A percentile compares a stretch with the other conserved stretches of the same genome.
phyloP scores from a whole-genome alignment of 192 early-diverging fungal species.

The Linnemannia exigua region DNA sequence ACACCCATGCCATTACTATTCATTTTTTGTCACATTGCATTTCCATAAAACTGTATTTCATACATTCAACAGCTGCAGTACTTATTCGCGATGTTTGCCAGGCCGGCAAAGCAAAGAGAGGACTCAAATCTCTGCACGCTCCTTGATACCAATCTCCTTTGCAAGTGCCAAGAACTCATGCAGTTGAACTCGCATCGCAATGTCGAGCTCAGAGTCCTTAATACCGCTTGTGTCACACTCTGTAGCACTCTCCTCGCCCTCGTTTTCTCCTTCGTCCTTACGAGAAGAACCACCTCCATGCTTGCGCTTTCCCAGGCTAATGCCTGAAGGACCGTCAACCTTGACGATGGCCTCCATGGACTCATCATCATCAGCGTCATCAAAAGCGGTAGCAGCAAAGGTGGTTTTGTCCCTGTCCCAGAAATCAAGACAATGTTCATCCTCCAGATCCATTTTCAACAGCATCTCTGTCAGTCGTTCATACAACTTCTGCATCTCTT shows the following conservation, averaged over 20 bases:
- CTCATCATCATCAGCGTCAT: not conserved
- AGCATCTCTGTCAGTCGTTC: constrained; percentile 21
- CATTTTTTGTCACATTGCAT: not conserved
- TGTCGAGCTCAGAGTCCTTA: not conserved
- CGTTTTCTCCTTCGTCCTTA: not conserved
- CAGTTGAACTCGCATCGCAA: not conserved
- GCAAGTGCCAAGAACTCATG: not conserved
- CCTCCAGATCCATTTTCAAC: constrained; percentile 24
- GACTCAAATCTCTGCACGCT: not conserved
- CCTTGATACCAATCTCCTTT: not conserved
- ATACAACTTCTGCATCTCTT: constrained; percentile 27
- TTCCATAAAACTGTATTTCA: not conserved
- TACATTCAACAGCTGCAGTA: not conserved
- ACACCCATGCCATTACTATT: not conserved
- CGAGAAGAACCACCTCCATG: not conserved
- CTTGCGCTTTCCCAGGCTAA: not conserved
- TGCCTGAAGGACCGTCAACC: not conserved
- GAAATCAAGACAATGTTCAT: not conserved
- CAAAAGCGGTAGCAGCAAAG: too few relatives aligned
- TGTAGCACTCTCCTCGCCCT: not conserved
- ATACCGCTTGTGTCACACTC: not conserved
- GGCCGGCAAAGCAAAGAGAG: not conserved
- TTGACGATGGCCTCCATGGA: not conserved
- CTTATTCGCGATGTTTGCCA: not conserved
- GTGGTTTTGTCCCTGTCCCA: not conserved